Evolutionary conservation across 768 basidiomycete genomes (phyloP), one percentile per base, ranked within the genome.

Genomic region (Rhodotorula kratochvilovae): DNA sequence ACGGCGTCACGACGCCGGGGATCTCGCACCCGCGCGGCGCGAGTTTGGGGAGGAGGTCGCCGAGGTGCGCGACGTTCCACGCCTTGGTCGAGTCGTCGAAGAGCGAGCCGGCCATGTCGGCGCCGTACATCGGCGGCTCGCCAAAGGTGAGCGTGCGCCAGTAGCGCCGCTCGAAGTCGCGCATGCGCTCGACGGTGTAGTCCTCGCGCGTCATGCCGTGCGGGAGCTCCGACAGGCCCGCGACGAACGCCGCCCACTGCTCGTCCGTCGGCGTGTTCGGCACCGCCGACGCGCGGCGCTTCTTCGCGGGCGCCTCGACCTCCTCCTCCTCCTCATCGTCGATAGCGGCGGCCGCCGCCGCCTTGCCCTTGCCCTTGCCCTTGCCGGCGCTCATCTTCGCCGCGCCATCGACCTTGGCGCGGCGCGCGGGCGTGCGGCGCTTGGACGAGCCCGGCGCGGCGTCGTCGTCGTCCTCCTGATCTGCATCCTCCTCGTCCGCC

Each of bases 1-100:
- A 98, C 0, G 95, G 95, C 5, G 92, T 89, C 78, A 98, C 98
- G 59, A 99, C 96, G 16, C 96, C 96, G 1, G 95, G 94, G 36
- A 99, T 83, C 51, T 88, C 86, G 63, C 88, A 85, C 50, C 84
- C 82, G 13, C 87, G 84, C 1, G 90, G 90, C 0, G 92, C 82
- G 36, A 96, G 83, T 7, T 92, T 87, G 17, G 89, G 87, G 33
- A 99, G 85, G 4, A 91, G 85, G 50, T 94, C 96, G 42, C 89
- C 89, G 19, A 99, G 86, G 79, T 87, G 85, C 0, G 89, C 92
- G n/a, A 98, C 94, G 78, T 99, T 98, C 95, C 95, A 99, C 2
- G 85, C 79, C 29, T 83, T 89, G 10, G 90, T 90, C 54, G 86
- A 84, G 73, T 91, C 87, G 89, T 89, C 79, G 85, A 83, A 84